Evolutionary conservation across 257 asterid species (phyloP).

Genomic region (Rehmannia glutinosa): DNA sequence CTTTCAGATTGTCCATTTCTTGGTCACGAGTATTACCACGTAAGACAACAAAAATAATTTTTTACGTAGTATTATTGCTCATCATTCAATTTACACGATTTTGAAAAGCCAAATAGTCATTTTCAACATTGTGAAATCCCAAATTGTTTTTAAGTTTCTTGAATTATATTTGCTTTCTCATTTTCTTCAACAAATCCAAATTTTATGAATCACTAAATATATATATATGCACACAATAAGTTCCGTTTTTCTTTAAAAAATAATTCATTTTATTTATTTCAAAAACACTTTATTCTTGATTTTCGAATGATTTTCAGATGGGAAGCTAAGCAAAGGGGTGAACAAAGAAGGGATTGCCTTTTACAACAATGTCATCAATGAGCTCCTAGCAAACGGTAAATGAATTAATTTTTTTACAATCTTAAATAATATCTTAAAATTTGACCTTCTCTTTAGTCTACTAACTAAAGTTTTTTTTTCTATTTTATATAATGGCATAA

Average conservation of each 20-base stretch:
- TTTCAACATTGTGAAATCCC: not conserved
- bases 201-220: no score
- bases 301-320: slow-evolving; percentile 25
- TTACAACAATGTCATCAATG: slow-evolving; percentile 57
- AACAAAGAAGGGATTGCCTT: slow-evolving; percentile 55
- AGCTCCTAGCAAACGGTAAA: slow-evolving; percentile 49
- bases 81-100: not conserved
- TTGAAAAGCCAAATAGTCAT: no score
- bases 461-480: not conserved
- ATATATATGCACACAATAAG: no score
- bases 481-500: not conserved
- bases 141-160: not conserved
- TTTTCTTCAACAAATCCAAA: no score
- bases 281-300: not conserved
- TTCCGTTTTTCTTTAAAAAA: no score
- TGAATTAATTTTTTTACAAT: no score
- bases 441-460: no score
- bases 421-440: no score
- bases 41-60: slow-evolving; percentile 27
- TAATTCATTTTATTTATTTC: no score
- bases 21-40: slow-evolving; percentile 69
- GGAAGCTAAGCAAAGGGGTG: slow-evolving; percentile 53
- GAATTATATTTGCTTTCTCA: not conserved
- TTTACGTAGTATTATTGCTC: no score
- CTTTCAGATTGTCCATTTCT: slow-evolving; percentile 63